Conservation (phyloP, 1,139 yeast genomes). For the Trichomonascaceae sp. region DNA sequence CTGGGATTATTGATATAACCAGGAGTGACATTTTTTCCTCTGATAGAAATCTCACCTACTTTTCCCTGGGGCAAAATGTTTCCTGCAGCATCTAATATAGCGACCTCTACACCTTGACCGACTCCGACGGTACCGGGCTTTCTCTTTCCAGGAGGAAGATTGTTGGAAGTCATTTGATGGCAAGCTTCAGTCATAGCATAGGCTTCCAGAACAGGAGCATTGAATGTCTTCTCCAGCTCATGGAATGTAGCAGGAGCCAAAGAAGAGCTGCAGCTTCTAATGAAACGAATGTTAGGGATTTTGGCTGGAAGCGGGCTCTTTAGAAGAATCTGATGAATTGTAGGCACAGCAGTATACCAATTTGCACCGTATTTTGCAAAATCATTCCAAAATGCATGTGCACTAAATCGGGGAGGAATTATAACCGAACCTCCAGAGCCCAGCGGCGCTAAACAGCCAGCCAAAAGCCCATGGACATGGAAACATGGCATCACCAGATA, state of each 20-base stretch:
- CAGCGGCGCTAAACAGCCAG: conserved; percentile 55
- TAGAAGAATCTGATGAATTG: conserved; percentile 59
- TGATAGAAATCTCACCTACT: conserved; percentile 61
- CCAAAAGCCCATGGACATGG: conserved; percentile 66
- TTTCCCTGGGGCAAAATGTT: conserved; percentile 42
- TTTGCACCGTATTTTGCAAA: conserved; percentile 44
- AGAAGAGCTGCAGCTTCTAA: conserved; percentile 63
- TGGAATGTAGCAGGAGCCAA: conserved; percentile 57
- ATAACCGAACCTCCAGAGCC: conserved; percentile 56
- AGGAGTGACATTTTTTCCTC: conserved; percentile 60
- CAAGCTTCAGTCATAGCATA: conserved; percentile 75
- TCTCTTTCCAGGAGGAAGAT: conserved; percentile 55
- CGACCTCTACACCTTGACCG: conserved; percentile 61
- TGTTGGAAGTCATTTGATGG: conserved; percentile 68
- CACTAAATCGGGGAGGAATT: conserved; percentile 54
- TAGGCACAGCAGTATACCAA: conserved; percentile 73
- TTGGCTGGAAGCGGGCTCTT: conserved; percentile 44
- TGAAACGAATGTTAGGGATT: conserved; percentile 51
- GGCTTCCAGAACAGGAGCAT: conserved; percentile 65
- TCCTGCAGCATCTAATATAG: conserved; percentile 46
- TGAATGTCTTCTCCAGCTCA: conserved; percentile 47
- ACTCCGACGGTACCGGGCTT: conserved; percentile 67
- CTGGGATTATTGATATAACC: conserved; percentile 63
- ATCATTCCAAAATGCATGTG: conserved; percentile 52
- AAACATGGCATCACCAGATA: conserved; percentile 68